These are phyloP conservation scores for Pythium graminicola DNA, from an alignment of 352 stramenopile species.

Conservation along the genomic window DNA sequence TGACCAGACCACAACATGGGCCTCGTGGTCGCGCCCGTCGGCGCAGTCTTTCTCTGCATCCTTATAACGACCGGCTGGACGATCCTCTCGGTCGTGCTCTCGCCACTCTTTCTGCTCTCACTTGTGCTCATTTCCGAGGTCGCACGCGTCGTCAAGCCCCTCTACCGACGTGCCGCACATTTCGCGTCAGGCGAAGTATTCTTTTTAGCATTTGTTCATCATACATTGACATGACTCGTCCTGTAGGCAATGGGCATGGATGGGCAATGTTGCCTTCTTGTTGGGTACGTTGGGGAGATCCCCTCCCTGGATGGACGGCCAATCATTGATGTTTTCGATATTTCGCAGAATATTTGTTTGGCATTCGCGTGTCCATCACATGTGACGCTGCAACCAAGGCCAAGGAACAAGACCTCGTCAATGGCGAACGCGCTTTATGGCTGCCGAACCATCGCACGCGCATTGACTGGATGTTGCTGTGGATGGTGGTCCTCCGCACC, in stretches of 20 bases:
- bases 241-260: slow-evolving; percentile 72
- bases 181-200: slow-evolving; percentile 33
- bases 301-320: not conserved
- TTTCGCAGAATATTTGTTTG: slow-evolving; percentile 45
- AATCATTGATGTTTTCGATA: not conserved
- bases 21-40: slow-evolving; percentile 29
- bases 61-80: slow-evolving; percentile 53
- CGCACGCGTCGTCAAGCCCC: slow-evolving; percentile 15
- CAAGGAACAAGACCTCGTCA: slow-evolving; percentile 35
- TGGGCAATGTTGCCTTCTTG: slow-evolving; percentile 59
- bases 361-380: slow-evolving; percentile 55
- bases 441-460: slow-evolving; percentile 74
- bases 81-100: slow-evolving; percentile 44
- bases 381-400: slow-evolving; percentile 48
- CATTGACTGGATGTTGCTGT: slow-evolving; percentile 84
- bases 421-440: slow-evolving; percentile 59
- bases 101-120: slow-evolving; percentile 46
- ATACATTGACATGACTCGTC: not conserved
- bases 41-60: slow-evolving; percentile 42
- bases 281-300: slow-evolving; percentile 29
- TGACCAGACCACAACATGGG: slow-evolving; percentile 21
- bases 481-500: slow-evolving; percentile 55
- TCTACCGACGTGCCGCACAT: slow-evolving; percentile 49
- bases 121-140: slow-evolving; percentile 23
- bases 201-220: not conserved